These are phyloP conservation scores for Pseudogymnoascus sp. DNA, from an alignment of 2,329 filamentous ascomycete species.

Conservation along the genomic window DNA sequence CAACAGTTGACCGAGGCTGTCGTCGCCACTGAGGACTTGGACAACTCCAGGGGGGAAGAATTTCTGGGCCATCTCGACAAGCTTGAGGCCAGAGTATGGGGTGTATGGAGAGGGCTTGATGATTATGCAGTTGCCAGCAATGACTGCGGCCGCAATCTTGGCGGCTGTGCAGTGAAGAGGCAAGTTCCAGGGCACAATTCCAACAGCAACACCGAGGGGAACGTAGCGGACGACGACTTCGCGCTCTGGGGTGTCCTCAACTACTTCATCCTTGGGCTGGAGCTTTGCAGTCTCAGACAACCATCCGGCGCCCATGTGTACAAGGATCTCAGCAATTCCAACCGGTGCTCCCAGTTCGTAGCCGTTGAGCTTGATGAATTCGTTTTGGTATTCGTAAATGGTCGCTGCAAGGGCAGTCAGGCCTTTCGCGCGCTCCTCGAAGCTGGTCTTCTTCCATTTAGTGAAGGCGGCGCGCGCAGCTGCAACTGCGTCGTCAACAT, in stretches of 20 bases:
- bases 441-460: constrained; percentile 38
- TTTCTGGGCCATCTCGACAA: constrained; percentile 40
- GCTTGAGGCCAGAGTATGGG: constrained; percentile 44
- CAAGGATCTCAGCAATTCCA: constrained; percentile 16
- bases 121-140: constrained; percentile 50
- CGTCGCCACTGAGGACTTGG: constrained; percentile 46
- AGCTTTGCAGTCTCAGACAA: constrained; percentile 7
- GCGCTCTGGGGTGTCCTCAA: constrained; percentile 9
- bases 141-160: constrained; percentile 49
- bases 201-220: constrained; percentile 38
- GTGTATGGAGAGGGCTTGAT: constrained; percentile 45
- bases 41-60: constrained; percentile 46
- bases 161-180: constrained; percentile 44
- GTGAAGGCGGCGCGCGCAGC: constrained; percentile 39
- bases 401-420: constrained; percentile 27
- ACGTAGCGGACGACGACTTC: constrained; percentile 27
- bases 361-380: constrained; percentile 39
- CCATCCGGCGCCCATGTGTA: constrained; percentile 11
- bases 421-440: constrained; percentile 36
- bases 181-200: constrained; percentile 50
- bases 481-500: constrained; percentile 40
- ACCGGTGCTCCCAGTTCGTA: constrained; percentile 47
- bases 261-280: constrained; percentile 2
- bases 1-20: constrained; percentile 44
- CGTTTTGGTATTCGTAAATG: constrained; percentile 28